Base-by-base conservation (phyloP, 2,329 filamentous ascomycete species). In the Hypoxylon sp. region DNA sequence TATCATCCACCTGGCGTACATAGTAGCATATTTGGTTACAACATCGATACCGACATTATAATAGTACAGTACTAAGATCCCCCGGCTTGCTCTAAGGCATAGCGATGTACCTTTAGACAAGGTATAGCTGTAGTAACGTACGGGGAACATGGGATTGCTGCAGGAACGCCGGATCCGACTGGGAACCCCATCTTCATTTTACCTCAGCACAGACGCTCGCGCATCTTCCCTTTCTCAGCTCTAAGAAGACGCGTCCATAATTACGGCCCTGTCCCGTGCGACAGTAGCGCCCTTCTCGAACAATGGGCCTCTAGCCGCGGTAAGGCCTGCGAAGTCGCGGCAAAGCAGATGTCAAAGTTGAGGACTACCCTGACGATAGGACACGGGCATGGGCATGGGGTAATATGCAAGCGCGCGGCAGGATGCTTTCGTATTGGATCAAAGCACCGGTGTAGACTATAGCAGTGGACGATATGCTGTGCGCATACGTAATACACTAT, bases 341-440 rank as follows among this genome's bases (percentile, higher is more conserved):
- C 67, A 70, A 70, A 65, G 64, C 55, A 55, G 9, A 38, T 34
- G 34, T 17, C 10, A 43, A 43, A 61, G 30, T 28, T 46, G 28
- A 46, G 23, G 41, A 63, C 50, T 46, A 28, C 17, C 38, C 9
- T 43, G 28, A 34, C 38, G 53, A 55, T 45, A 55, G 30, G 28
- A 30, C 28, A 30, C 28, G n/a, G 41, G 32, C 52, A 55, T 55
- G n/a, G 41, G 32, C 52, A 55, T 55, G 52, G 52, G 52, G 23
- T 45, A 34, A 59, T 46, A 65, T 70, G 65, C 68, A 70, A 65
- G 68, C 68, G 68, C 68, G 68, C 68, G 68, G 68, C 51, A 70
- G 61, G 68, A 63, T 45, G 34, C 49, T 25, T 58, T 60, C 56
- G 56, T 43, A 60, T 60, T 30, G 11, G 43, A 46, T 30, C 36